phyloP scores from a whole-genome alignment of 495 filamentous ascomycete genomes.

The Pseudomonodictys pantanalensis region DNA sequence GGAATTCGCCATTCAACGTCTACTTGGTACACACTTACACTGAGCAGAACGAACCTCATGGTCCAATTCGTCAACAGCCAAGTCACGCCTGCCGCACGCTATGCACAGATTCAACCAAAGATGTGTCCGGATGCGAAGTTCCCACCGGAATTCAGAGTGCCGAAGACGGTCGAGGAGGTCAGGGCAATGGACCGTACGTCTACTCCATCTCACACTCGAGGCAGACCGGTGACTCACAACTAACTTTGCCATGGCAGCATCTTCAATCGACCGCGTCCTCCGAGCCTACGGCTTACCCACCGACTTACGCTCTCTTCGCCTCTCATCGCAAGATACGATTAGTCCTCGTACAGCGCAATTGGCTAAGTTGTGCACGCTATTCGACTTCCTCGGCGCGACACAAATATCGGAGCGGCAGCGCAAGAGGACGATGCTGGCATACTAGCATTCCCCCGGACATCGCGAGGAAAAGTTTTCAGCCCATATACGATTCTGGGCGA shows the following conservation, averaged over 20 bases:
- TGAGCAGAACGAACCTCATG: constrained; percentile 38
- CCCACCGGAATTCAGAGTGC: constrained; percentile 35
- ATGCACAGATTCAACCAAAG: constrained; percentile 41
- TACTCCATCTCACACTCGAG: neutral
- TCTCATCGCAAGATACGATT: constrained; percentile 21
- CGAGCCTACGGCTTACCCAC: constrained; percentile 37
- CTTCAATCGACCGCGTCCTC: constrained; percentile 39
- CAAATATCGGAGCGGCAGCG: constrained; percentile 22
- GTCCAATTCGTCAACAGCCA: constrained; percentile 39
- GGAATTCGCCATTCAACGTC: neutral
- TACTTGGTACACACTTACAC: neutral
- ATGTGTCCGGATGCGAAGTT: constrained; percentile 39
- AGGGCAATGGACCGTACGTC: constrained; percentile 35
- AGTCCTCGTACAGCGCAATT: constrained; percentile 17
- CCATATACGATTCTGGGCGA: too few relatives aligned
- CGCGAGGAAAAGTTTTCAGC: too few relatives aligned
- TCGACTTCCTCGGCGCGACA: constrained; percentile 33
- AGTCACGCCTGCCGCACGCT: constrained; percentile 20
- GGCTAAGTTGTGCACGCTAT: constrained; percentile 32
- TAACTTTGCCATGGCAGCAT: constrained; percentile 15
- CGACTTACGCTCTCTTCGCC: constrained; percentile 24
- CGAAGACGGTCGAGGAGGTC: constrained; percentile 37
- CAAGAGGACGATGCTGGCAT: too few relatives aligned
- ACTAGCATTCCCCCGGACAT: too few relatives aligned
- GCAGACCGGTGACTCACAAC: neutral